Base-by-base conservation (phyloP, 371 early-diverging fungal genomes). In the Mucor sp. region DNA sequence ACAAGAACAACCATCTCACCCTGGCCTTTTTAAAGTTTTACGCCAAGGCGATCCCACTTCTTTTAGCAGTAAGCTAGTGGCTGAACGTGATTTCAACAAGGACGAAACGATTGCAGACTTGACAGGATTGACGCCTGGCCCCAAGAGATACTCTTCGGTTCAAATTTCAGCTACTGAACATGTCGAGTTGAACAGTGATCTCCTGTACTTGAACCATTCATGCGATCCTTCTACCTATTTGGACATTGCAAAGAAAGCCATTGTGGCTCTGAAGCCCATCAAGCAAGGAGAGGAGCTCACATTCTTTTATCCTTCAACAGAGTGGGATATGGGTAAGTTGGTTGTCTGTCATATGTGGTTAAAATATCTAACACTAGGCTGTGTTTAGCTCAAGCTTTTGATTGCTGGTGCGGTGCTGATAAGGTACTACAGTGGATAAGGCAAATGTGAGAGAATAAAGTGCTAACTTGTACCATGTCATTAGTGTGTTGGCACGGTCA, bases 291-390 rank as follows among this genome's bases (percentile, higher is more conserved):
- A 89, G 53, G 91, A 89, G 65, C 28, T 93, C 61, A 90, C 90
- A 17, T 93, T 94, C 74, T 93, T 93, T 72, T 94, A 94, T 69
- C 93, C 93, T 28, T 85, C 87, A 17, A 91, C 90, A 32, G 95
- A 94, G 70, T 94, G 93, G 92, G 91, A 90, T 71, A 94, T 94
- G 95, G 87, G 79, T 79, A 75, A 74, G 28, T 12, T 4, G 9
- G 21, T 21, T 3, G 37, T 37, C 37, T 32, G 37, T 37, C 11
- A 37, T 14, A 14, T 33, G 33, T 6, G 33, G 33, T 3, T 33
- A 37, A 14, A 14, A 14, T 37, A 37, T 14, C 14, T 37, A 14
- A 37, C 37, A 37, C 14, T 14, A 37, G 1, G 14, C 8, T 25
- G 8, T 23, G 9, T 30, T 6, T 37, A 69, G 71, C 67, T 41